Conservation (phyloP, 2,329 filamentous ascomycete genomes). For the Fusarium abutilonis region DNA sequence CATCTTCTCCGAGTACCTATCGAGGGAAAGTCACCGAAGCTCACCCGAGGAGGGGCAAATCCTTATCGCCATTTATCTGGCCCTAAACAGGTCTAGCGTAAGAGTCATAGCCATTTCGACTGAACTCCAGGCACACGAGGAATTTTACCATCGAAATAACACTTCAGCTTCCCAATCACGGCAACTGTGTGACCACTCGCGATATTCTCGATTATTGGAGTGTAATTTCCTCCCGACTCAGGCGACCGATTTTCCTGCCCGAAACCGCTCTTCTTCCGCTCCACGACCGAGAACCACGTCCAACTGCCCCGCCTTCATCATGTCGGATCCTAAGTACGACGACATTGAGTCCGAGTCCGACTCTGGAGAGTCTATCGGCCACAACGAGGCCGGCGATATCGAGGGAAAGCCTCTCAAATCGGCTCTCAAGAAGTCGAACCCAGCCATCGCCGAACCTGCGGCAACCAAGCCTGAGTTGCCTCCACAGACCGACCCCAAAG, state of each 20-base stretch:
- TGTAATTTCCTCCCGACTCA: conserved; percentile 35
- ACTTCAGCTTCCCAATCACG: conserved; percentile 34
- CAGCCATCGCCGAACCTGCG: conserved; percentile 66
- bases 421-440: conserved; percentile 78
- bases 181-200: conserved; percentile 31
- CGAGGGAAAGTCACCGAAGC: conserved; percentile 40
- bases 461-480: conserved; percentile 68
- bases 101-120: conserved; percentile 51
- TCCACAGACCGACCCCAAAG: conserved; percentile 91
- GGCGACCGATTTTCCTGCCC: conserved; percentile 20
- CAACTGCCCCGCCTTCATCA: conserved; percentile 53
- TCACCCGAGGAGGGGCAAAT: conserved; percentile 51
- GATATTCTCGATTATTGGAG: conserved; percentile 29
- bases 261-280: conserved; percentile 24
- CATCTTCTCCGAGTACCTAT: too few relatives aligned
- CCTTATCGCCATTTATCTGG: conserved; percentile 53
- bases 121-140: conserved; percentile 51
- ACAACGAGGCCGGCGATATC: conserved; percentile 67
- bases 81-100: conserved; percentile 50
- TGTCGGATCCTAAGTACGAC: conserved; percentile 72
- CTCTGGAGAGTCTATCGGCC: conserved; percentile 71
- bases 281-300: conserved; percentile 37
- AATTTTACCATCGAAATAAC: conserved; percentile 55
- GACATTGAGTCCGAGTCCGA: conserved; percentile 78
- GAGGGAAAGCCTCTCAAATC: conserved; percentile 80